Base-by-base conservation (phyloP, 2,329 filamentous ascomycete species). In the Diaporthe capsici region DNA sequence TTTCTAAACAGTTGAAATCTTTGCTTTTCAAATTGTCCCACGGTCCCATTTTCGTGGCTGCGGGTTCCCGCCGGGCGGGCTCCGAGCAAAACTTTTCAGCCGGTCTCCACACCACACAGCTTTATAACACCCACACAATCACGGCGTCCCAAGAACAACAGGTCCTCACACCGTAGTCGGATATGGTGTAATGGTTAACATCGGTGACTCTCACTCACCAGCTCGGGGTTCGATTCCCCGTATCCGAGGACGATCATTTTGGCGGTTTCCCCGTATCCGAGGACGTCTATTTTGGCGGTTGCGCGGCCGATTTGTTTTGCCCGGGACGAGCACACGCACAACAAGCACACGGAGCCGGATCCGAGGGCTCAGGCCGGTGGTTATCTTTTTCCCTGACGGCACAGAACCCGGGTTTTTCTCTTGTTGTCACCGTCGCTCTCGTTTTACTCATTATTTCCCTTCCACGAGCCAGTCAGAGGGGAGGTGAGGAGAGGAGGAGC, bases 201-300 rank as follows among this genome's bases (percentile, higher is more conserved):
- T 70, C 67, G 60, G 67, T 70, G 68, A 72, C 70, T 72, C 70
- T 72, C 70, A 72, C 70, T 72, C 70, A 72, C 70, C 70, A 72
- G 70, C 70, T 60, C 70, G 70, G 70, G 70, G 70, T 72, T 72
- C 70, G 70, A 72, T 72, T 72, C 70, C 70, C 70, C 70, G 70
- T 72, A 72, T 72, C 68, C 68, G 68, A 72, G 68, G 53, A 60
- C 28, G 17, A 10, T 22, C 4, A 1, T 65, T 49, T 65, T 65
- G n/a, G 25, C n/a, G 6, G 22, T 25, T 72, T 72, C 68, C 68
- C 68, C 55, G 68, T 60, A 72, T 72, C 70, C 70, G 70, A 60
- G 70, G 53, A 60, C 39, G 17, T 10, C 12, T 4, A 1, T 65
- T 49, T 65, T 65, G n/a, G 25, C n/a, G 6, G n/a, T 25, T 42